Percentiles rank a stretch among this genome's conserved stretches.
Evolutionary conservation across 176 grass and related monocot species (phyloP).

Genomic region (Eleusine coracana): DNA sequence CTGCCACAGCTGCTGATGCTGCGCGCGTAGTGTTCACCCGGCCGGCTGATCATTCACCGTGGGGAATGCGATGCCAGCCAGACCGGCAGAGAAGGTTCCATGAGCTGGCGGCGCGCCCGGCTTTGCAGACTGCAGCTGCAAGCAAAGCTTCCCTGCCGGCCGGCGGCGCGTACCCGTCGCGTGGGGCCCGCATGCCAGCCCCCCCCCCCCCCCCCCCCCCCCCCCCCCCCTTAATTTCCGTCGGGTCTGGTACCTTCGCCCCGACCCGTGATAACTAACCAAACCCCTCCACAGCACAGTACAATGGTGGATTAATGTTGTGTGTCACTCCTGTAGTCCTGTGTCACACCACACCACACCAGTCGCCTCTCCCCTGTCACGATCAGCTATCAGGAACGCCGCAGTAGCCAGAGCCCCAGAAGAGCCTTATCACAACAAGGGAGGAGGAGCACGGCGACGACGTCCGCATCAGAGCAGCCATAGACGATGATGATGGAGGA

Average conservation of each 20-base stretch:
- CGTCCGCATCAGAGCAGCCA: background rate
- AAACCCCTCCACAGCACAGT: background rate
- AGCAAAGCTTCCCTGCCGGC: no score
- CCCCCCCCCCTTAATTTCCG: no score
- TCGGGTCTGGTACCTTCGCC: no score
- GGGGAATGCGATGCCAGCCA: background rate
- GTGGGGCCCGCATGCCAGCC: background rate
- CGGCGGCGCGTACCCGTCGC: background rate
- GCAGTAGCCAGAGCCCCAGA: background rate
- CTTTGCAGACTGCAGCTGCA: background rate
- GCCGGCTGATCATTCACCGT: background rate
- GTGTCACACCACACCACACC: background rate
- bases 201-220: no score
- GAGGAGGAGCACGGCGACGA: background rate
- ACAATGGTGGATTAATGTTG: background rate
- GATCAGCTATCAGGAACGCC: background rate
- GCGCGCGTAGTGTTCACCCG: no score
- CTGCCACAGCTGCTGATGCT: no score
- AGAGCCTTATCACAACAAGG: constrained; percentile 1
- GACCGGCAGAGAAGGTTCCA: background rate
- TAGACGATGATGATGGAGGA: no score
- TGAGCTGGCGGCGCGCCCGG: background rate
- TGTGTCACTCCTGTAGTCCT: background rate
- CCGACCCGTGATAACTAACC: no score
- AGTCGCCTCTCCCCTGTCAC: background rate